Percentiles rank a stretch among this genome's conserved stretches.
These are phyloP conservation scores for Rhodamnia argentea DNA, from an alignment of 345 rosid species.

Conservation along the genomic window DNA sequence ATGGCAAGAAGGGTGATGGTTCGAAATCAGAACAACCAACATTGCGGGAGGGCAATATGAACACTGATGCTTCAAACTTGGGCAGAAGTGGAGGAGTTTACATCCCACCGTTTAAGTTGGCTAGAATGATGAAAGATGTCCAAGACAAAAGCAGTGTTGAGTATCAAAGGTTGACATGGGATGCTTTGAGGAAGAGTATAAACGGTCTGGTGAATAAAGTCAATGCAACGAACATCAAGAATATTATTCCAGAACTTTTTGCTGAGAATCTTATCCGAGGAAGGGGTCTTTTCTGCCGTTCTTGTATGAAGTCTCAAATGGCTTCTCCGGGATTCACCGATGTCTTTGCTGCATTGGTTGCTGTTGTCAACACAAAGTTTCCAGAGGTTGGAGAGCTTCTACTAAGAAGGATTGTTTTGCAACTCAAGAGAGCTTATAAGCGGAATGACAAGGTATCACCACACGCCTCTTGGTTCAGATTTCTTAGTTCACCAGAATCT, in stretches of 20 bases:
- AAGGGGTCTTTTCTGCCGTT: slow-evolving; percentile 83
- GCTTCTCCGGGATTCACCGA: slow-evolving; percentile 90
- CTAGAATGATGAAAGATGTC: slow-evolving; percentile 82
- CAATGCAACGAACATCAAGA: slow-evolving; percentile 75
- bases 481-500: not conserved
- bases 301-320: slow-evolving; percentile 95
- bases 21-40: slow-evolving; percentile 14
- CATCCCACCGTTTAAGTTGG: slow-evolving; percentile 83
- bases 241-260: slow-evolving; percentile 76
- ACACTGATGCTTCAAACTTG: slow-evolving; percentile 17
- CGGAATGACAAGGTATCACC: slow-evolving; percentile 71
- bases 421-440: slow-evolving; percentile 91
- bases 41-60: slow-evolving; percentile 24
- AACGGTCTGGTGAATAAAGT: slow-evolving; percentile 89
- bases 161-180: slow-evolving; percentile 91
- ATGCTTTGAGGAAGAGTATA: slow-evolving; percentile 91
- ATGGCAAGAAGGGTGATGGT: slow-evolving; percentile 13
- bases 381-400: slow-evolving; percentile 85
- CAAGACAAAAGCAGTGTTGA: slow-evolving; percentile 75
- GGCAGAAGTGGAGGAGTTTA: slow-evolving; percentile 81
- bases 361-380: slow-evolving; percentile 81
- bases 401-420: slow-evolving; percentile 74
- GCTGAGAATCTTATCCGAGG: slow-evolving; percentile 86
- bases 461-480: not conserved
- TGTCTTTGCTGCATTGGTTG: slow-evolving; percentile 78